phyloP scores from a whole-genome alignment of 805 yeast species.

The Brettanomyces custersianus region DNA sequence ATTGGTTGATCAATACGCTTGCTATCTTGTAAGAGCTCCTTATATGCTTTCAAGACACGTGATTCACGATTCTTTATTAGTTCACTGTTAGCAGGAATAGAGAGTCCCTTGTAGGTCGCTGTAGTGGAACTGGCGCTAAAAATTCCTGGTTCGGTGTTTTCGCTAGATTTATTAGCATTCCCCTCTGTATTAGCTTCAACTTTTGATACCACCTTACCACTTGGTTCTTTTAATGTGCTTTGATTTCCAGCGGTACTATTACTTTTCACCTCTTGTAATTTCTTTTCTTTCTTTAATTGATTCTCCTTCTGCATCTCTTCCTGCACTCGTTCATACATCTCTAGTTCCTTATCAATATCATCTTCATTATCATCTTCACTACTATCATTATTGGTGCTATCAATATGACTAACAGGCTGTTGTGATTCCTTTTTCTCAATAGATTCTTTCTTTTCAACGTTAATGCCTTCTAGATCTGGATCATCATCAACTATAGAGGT shows the following conservation, averaged over 20 bases:
- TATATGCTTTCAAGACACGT: constrained; percentile 19
- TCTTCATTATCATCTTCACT: constrained; percentile 2
- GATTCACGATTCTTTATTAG: constrained; percentile 19
- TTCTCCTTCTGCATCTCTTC: constrained; percentile 4
- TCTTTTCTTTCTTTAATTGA: constrained; percentile 1
- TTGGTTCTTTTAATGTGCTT: not conserved
- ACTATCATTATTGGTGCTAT: not conserved
- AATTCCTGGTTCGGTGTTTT: constrained; percentile 1
- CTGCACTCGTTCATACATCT: constrained; percentile 4
- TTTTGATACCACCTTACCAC: constrained; percentile 1
- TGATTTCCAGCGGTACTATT: not conserved
- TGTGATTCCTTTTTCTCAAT: no score
- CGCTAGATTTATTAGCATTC: not conserved
- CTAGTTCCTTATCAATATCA: constrained; percentile 2
- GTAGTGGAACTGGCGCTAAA: constrained; percentile 7
- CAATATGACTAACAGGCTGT: not conserved
- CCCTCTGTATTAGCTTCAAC: not conserved
- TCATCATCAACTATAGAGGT: no score
- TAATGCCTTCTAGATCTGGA: no score
- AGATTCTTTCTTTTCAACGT: not conserved
- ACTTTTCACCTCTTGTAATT: constrained; percentile 3
- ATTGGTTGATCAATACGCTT: constrained; percentile 12
- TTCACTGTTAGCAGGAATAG: constrained; percentile 27
- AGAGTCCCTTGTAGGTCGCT: constrained; percentile 21
- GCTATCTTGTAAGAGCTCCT: constrained; percentile 15